Evolutionary conservation across 2,329 filamentous ascomycete species (phyloP).

Genomic region (Tolypocladium inflatum): DNA sequence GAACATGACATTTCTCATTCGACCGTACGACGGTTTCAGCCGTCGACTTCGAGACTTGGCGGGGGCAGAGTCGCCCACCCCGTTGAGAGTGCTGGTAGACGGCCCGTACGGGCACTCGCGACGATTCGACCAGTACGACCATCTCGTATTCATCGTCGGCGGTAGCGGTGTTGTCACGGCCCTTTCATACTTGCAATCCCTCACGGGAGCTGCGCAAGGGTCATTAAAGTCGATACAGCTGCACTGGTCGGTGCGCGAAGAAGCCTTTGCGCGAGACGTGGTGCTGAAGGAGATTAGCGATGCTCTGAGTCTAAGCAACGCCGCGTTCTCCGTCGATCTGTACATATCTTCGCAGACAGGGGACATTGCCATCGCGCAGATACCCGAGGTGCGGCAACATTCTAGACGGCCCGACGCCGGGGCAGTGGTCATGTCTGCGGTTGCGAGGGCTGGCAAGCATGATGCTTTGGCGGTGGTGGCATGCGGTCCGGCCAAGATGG

Average conservation of each 20-base stretch:
- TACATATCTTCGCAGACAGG: slow-evolving; percentile 19
- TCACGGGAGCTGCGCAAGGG: slow-evolving; percentile 10
- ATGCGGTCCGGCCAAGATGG: slow-evolving; percentile 35
- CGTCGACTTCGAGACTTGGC: slow-evolving; percentile 23
- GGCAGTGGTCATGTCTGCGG: slow-evolving; percentile 19
- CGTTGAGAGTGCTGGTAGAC: slow-evolving; percentile 29
- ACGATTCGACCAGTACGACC: slow-evolving; percentile 26
- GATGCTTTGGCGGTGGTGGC: slow-evolving; percentile 30
- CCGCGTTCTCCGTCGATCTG: slow-evolving; percentile 21
- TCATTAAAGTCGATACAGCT: slow-evolving; percentile 19
- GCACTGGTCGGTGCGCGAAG: slow-evolving; percentile 34
- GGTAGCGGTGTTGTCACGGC: slow-evolving; percentile 35
- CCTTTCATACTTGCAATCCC: slow-evolving; percentile 24
- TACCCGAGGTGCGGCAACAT: slow-evolving; percentile 5
- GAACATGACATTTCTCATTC: slow-evolving; percentile 26
- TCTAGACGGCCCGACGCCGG: slow-evolving; percentile 22
- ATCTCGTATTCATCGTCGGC: slow-evolving; percentile 32
- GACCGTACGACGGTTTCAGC: slow-evolving; percentile 36
- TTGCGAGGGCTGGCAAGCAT: slow-evolving; percentile 5
- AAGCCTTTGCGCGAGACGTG: slow-evolving; percentile 24
- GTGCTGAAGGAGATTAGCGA: slow-evolving; percentile 21
- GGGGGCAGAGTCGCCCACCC: slow-evolving; percentile 2
- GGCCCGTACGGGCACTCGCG: slow-evolving; percentile 34
- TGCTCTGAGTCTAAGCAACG: slow-evolving; percentile 10
- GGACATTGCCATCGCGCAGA: background rate